Evolutionary conservation across 2,329 filamentous ascomycete genomes (phyloP), one percentile per base, ranked within the genome.

Genomic region (Cordyceps tenuipes): DNA sequence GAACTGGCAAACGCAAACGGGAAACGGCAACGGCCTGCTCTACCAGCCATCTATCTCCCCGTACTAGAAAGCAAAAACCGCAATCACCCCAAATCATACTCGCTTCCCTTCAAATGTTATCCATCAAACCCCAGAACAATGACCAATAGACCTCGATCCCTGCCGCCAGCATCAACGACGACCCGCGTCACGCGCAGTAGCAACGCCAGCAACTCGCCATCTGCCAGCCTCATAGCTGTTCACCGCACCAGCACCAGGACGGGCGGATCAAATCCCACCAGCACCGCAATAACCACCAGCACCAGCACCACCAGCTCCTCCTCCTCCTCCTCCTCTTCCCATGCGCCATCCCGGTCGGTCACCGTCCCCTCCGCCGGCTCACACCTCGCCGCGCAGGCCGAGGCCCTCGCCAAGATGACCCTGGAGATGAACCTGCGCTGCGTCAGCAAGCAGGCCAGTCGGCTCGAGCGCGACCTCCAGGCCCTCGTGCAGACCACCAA

Each of bases 351-450:
- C 12, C 17, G 13, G 36, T 29, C 26, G 44, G 7, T 19, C 19
- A 10, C 12, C 47, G 43, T 10, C 54, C 8, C 19, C 19, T 9
- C 12, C 47, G 43, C 13, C 53, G 34, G 59, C 31, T 53, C 55
- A 1, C 65, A 50, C 13, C 64, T 71, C 8, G 47, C 68, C 31
- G 61, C 62, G 10, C 66, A 68, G 31, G 71, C 72, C 44, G 68
- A 73, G 3, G 68, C 70, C 36, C 66, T 75, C n/a, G 69, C 73
- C 5, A 66, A 63, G 47, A 74, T 75, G 70, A 73, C 70, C 6
- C 64, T 70, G n/a, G 73, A 75, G 63, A 68, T 75, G 57, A 70
- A 68, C 61, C 62, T 75, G 41, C 71, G 69, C 43, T 61, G 66
- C 36, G 62, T 75, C 26, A 56, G 61, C 31, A 58, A 60, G 23